A percentile compares a stretch with the other conserved stretches of the same genome.
These are phyloP conservation scores for Phenoliferia sp. DNA, from an alignment of 1,284 basidiomycete genomes.

Conservation along the genomic window DNA sequence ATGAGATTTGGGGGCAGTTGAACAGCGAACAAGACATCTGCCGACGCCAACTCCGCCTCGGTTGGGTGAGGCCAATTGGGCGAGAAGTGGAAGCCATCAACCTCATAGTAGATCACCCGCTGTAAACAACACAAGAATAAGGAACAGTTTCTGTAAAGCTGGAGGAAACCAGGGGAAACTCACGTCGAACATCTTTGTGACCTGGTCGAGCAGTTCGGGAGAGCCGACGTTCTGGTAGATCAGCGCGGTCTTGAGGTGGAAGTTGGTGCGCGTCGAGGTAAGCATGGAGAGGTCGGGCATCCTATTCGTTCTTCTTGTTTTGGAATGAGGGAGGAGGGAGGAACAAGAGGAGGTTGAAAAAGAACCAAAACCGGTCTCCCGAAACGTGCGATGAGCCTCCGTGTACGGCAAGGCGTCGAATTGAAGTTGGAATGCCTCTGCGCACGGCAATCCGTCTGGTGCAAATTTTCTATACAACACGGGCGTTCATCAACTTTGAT, in stretches of 20 bases:
- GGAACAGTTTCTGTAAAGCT: too few relatives aligned
- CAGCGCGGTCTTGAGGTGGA: not conserved
- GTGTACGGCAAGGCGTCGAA: too few relatives aligned
- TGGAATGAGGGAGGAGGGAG: not conserved
- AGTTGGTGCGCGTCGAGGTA: not conserved
- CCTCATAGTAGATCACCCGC: not conserved
- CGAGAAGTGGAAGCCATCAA: not conserved
- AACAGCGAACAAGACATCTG: conserved; percentile 20
- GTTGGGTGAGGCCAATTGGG: not conserved
- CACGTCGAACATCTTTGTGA: not conserved
- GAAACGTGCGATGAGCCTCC: too few relatives aligned
- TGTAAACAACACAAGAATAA: too few relatives aligned
- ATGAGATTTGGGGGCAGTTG: conserved; percentile 11
- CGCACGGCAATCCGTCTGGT: too few relatives aligned
- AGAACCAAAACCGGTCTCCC: not conserved
- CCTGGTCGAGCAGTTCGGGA: not conserved
- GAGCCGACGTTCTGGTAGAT: not conserved
- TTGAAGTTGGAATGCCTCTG: too few relatives aligned
- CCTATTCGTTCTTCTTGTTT: not conserved
- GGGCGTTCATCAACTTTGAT: too few relatives aligned
- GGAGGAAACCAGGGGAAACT: not conserved
- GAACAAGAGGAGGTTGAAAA: not conserved
- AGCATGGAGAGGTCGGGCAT: not conserved
- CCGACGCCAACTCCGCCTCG: not conserved
- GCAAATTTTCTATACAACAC: too few relatives aligned